Conservation (phyloP, 2,329 filamentous ascomycete species). For the Neobulgaria alba region DNA sequence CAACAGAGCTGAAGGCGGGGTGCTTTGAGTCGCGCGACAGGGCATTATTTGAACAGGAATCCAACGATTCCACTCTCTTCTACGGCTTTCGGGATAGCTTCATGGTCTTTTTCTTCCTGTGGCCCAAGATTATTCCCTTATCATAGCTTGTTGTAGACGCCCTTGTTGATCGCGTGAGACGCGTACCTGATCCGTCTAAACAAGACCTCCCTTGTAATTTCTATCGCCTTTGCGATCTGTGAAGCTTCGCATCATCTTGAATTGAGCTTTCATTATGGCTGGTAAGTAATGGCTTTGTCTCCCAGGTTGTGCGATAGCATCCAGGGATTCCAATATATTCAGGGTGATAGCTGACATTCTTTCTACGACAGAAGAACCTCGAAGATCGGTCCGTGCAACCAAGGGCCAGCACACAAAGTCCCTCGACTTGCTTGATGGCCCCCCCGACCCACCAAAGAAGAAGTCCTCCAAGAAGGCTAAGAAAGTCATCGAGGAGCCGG, state of each 20-base stretch:
- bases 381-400: constrained; percentile 89
- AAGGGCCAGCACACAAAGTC: constrained; percentile 93
- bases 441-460: constrained; percentile 41
- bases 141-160: constrained; percentile 28
- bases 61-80: not conserved
- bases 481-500: constrained; percentile 48
- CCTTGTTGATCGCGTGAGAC: constrained; percentile 27
- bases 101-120: constrained; percentile 15
- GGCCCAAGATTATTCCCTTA: constrained; percentile 7
- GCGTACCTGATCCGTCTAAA: constrained; percentile 23
- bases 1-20: not conserved
- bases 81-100: constrained; percentile 18
- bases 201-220: constrained; percentile 22
- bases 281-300: constrained; percentile 42
- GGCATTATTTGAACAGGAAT: not conserved
- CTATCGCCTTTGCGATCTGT: constrained; percentile 16
- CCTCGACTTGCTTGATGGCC: constrained; percentile 63
- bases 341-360: constrained; percentile 16
- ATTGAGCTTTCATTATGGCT: constrained; percentile 36
- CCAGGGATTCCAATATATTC: not conserved
- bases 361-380: constrained; percentile 59
- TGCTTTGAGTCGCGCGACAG: not conserved
- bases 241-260: constrained; percentile 18
- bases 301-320: constrained; percentile 1
- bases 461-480: constrained; percentile 40